These are phyloP conservation scores for Marasmius oreades DNA, from an alignment of 1,284 basidiomycete genomes.

Conservation along the genomic window DNA sequence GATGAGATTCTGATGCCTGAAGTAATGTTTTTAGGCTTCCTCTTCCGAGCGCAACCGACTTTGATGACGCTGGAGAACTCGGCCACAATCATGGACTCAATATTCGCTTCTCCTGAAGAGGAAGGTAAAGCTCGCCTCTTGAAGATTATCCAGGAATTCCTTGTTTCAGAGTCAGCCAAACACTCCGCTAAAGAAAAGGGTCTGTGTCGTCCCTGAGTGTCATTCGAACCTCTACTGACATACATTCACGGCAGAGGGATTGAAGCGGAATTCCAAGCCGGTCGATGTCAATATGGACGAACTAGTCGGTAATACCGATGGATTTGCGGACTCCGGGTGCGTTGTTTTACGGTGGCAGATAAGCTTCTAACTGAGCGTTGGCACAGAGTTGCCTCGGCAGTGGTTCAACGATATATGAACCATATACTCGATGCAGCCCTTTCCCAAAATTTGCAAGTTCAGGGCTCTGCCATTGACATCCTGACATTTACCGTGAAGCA, in stretches of 20 bases:
- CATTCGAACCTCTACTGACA: too few relatives aligned
- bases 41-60: conserved; percentile 90
- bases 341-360: not conserved
- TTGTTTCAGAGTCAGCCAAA: conserved; percentile 77
- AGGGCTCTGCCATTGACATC: conserved; percentile 87
- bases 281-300: conserved; percentile 84
- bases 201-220: conserved; percentile 19
- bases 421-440: conserved; percentile 82
- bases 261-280: conserved; percentile 13
- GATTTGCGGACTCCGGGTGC: conserved; percentile 93
- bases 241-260: not conserved
- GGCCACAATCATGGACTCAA: conserved; percentile 83
- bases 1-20: conserved; percentile 4
- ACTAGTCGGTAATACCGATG: conserved; percentile 90
- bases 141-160: conserved; percentile 88
- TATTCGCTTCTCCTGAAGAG: conserved; percentile 71
- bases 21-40: conserved; percentile 52
- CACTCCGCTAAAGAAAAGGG: conserved; percentile 67
- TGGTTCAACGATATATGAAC: conserved; percentile 88
- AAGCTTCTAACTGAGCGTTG: conserved; percentile 3
- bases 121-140: conserved; percentile 75
- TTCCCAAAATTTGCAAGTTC: conserved; percentile 67
- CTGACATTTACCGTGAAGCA: conserved; percentile 91
- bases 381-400: conserved; percentile 82
- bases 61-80: conserved; percentile 81